phyloP scores from a whole-genome alignment of 768 basidiomycete species.

The Leccinum uliginosum region DNA sequence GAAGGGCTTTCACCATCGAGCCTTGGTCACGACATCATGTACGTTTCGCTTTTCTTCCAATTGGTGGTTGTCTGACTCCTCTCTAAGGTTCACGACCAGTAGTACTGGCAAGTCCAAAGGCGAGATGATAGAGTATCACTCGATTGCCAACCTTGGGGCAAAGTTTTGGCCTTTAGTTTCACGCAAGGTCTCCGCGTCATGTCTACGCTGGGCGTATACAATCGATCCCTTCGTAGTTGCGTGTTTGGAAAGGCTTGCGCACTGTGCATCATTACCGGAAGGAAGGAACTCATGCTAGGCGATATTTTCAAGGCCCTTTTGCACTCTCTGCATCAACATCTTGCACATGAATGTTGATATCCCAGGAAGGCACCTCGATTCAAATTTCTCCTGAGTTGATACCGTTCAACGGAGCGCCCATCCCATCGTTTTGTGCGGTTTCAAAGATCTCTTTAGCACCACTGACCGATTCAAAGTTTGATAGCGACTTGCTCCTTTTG shows the following conservation, averaged over 20 bases:
- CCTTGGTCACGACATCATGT: constrained; percentile 29
- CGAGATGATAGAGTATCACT: constrained; percentile 22
- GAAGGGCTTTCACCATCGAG: constrained; percentile 19
- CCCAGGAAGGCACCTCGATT: too few species aligned
- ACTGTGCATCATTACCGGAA: constrained; percentile 19
- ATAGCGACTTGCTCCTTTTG: too few species aligned
- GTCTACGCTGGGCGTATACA: constrained; percentile 27
- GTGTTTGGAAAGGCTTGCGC: constrained; percentile 17
- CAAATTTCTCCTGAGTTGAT: too few species aligned
- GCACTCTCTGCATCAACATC: constrained; percentile 22
- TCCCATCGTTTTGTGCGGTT: too few species aligned
- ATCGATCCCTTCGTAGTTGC: constrained; percentile 24
- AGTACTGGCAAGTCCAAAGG: constrained; percentile 24
- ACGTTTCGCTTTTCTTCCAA: neutral
- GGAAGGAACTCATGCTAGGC: constrained; percentile 27
- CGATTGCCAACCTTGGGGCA: constrained; percentile 20
- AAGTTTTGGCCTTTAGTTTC: constrained; percentile 23
- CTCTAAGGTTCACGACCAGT: constrained; percentile 20
- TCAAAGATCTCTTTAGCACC: too few species aligned
- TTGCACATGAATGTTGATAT: too few species aligned
- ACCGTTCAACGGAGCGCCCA: too few species aligned
- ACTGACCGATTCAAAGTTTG: too few species aligned
- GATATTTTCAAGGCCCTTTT: constrained; percentile 28
- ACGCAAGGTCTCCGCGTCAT: constrained; percentile 21
- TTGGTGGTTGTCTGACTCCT: too few species aligned